These are phyloP conservation scores for Venturia aucupariae DNA, from an alignment of 2,329 filamentous ascomycete genomes.

Conservation along the genomic window DNA sequence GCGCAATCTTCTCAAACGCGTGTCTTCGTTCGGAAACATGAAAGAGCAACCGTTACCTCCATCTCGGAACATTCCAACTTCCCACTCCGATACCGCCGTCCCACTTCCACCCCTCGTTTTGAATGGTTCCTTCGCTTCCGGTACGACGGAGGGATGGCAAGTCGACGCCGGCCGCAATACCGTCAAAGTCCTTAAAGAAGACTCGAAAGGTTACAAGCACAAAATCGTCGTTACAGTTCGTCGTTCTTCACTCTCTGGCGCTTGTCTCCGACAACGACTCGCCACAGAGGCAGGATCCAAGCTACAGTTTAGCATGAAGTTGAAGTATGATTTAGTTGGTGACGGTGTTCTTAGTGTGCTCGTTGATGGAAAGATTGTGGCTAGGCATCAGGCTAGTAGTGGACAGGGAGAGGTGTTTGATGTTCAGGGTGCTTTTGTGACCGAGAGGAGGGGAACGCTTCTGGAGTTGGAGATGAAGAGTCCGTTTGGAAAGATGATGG, in stretches of 20 bases:
- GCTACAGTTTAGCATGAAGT: background rate
- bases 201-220: background rate
- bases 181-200: background rate
- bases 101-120: background rate
- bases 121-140: background rate
- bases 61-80: background rate
- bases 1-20: background rate
- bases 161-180: background rate
- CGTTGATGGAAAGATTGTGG: background rate
- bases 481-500: background rate
- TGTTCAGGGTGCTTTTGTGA: background rate
- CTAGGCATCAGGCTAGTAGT: background rate
- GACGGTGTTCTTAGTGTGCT: background rate
- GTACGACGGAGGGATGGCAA: background rate
- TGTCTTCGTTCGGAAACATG: background rate
- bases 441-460: background rate
- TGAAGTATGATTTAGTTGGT: background rate
- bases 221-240: background rate
- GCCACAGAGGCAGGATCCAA: background rate
- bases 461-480: constrained; percentile 1
- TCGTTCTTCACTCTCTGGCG: background rate
- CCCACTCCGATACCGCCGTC: background rate
- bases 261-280: background rate
- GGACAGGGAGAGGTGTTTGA: background rate
- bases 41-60: background rate